These are phyloP conservation scores for Diplodia mutila DNA, from an alignment of 2,329 filamentous ascomycete genomes.

Conservation along the genomic window DNA sequence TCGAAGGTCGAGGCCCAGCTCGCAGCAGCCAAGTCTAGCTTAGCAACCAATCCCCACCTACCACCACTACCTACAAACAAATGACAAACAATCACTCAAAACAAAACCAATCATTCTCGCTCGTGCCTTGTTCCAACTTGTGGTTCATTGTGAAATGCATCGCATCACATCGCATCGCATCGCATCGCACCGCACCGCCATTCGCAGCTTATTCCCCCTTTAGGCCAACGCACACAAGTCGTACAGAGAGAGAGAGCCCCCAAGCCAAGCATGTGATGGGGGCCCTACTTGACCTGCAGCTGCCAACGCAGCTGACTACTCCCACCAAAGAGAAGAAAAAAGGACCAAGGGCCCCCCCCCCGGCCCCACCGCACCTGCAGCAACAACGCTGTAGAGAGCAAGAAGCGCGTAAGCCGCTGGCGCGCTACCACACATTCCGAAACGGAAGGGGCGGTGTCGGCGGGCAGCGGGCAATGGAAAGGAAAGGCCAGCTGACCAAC, in stretches of 20 bases:
- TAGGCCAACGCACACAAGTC: background rate
- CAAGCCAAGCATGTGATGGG: constrained; percentile 12
- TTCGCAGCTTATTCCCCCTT: background rate
- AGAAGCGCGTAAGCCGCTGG: constrained; percentile 21
- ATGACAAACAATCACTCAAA: constrained; percentile 15
- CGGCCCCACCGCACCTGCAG: background rate
- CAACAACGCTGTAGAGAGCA: too few relatives aligned
- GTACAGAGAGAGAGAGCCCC: background rate
- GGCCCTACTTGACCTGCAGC: background rate
- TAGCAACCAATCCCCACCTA: background rate
- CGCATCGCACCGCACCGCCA: too few relatives aligned
- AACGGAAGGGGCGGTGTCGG: constrained; percentile 11
- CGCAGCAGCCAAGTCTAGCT: background rate
- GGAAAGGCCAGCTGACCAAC: constrained; percentile 2
- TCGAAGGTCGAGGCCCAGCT: constrained; percentile 17
- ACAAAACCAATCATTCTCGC: background rate
- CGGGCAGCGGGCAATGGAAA: background rate
- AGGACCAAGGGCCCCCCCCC: background rate
- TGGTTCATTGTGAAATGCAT: constrained; percentile 18
- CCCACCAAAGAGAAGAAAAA: background rate
- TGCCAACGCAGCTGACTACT: constrained; percentile 20
- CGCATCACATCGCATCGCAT: background rate
- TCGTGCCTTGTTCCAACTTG: background rate
- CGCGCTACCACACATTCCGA: constrained; percentile 5
- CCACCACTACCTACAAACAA: background rate